Evolutionary conservation across 306 rosid species (phyloP).

Genomic region (Fragaria nilgerrensis): DNA sequence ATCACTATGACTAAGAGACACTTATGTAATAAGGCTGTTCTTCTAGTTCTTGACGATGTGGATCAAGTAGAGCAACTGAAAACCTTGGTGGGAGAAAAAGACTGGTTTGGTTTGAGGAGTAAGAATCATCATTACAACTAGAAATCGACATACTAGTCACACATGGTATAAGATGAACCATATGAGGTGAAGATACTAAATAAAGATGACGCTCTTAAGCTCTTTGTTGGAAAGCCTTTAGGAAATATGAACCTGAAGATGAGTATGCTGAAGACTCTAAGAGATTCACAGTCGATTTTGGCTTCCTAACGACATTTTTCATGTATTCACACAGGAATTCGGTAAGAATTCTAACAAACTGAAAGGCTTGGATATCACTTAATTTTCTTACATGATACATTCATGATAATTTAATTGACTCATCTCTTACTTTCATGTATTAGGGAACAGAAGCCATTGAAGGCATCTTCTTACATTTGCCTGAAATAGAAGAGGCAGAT

Average conservation of each 20-base stretch:
- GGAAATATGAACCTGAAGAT: not conserved
- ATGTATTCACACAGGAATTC: too few relatives aligned
- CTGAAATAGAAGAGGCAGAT: too few relatives aligned
- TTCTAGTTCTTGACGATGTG: slow-evolving; percentile 13
- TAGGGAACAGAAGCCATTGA: too few relatives aligned
- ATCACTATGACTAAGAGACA: not conserved
- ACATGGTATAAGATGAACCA: not conserved
- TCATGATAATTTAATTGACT: too few relatives aligned
- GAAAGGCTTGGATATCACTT: not conserved
- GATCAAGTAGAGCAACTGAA: not conserved
- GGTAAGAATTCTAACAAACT: too few relatives aligned
- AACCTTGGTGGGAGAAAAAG: not conserved
- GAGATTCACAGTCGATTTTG: slow-evolving; percentile 16
- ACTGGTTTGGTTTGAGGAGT: not conserved
- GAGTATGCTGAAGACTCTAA: not conserved
- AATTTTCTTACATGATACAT: too few relatives aligned
- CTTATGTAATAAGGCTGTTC: not conserved
- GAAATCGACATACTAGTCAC: not conserved
- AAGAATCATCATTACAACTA: slow-evolving; percentile 5
- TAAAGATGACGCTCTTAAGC: slow-evolving; percentile 7
- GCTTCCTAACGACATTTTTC: slow-evolving; percentile 7
- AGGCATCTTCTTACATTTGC: too few relatives aligned
- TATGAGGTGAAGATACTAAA: not conserved
- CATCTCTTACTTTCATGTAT: too few relatives aligned
- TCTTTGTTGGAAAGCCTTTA: slow-evolving; percentile 20